Evolutionary conservation across 345 rosid genomes (phyloP).

Genomic region (Rhizophora apiculata): DNA sequence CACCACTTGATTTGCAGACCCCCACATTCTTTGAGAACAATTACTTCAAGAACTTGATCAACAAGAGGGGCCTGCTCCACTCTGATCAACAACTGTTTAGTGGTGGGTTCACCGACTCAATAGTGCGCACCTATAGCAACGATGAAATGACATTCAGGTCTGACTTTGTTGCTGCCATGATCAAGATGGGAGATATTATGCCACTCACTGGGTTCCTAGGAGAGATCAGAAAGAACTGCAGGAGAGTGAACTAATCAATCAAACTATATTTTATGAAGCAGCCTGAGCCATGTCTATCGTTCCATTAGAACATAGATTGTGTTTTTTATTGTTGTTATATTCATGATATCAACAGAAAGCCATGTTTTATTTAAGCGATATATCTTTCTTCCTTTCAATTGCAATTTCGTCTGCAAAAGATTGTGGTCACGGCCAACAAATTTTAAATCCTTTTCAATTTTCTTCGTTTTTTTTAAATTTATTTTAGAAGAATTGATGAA

Average conservation of each 20-base stretch:
- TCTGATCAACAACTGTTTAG: slow-evolving; percentile 47
- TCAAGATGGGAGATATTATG: slow-evolving; percentile 47
- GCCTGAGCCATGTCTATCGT: too few species aligned
- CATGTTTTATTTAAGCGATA: too few species aligned
- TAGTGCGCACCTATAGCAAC: slow-evolving; percentile 28
- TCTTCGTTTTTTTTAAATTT: too few species aligned
- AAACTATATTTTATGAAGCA: not conserved
- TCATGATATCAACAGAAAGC: too few species aligned
- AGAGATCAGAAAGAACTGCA: slow-evolving; percentile 44
- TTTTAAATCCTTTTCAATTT: too few species aligned
- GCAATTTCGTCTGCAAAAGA: too few species aligned
- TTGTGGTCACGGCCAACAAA: too few species aligned
- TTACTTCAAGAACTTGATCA: slow-evolving; percentile 34
- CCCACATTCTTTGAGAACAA: slow-evolving; percentile 36
- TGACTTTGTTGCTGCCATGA: slow-evolving; percentile 40
- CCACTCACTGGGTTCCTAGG: slow-evolving; percentile 42
- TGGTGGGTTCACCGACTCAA: slow-evolving; percentile 30
- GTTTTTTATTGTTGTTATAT: too few species aligned
- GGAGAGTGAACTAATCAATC: slow-evolving; percentile 27
- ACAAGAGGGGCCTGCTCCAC: slow-evolving; percentile 38
- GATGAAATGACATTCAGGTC: slow-evolving; percentile 18
- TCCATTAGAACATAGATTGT: too few species aligned
- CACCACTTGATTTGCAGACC: slow-evolving; percentile 36
- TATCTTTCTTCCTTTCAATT: too few species aligned
- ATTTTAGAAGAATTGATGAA: too few species aligned